Percentiles rank a stretch among this genome's conserved stretches.
Evolutionary conservation across 768 basidiomycete species (phyloP).

Genomic region (Chalciporus piperatus): DNA sequence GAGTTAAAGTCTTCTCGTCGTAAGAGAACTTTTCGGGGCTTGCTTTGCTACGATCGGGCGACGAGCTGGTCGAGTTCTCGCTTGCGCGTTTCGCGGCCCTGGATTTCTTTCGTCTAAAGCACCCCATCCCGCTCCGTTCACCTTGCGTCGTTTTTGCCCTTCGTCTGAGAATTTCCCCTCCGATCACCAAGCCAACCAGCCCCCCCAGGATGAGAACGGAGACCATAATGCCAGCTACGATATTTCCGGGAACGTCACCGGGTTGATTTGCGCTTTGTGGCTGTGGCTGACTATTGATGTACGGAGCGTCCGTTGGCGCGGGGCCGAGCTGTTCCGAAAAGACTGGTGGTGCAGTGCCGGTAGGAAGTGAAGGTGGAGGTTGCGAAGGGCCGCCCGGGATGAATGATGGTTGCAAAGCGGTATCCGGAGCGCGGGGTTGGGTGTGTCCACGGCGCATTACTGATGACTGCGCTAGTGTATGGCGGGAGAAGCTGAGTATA

Average conservation of each 20-base stretch:
- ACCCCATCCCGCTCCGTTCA: not conserved
- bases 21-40: slow-evolving; percentile 5
- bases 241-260: slow-evolving; percentile 17
- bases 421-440: slow-evolving; percentile 8
- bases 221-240: slow-evolving; percentile 21
- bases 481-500: slow-evolving; percentile 2
- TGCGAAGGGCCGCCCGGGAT: slow-evolving; percentile 1
- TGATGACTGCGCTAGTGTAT: slow-evolving; percentile 1
- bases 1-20: slow-evolving; percentile 13
- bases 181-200: slow-evolving; percentile 25
- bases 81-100: not conserved
- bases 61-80: not conserved
- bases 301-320: slow-evolving; percentile 4
- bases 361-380: not conserved
- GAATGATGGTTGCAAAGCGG: slow-evolving; percentile 7
- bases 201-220: slow-evolving; percentile 27
- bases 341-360: slow-evolving; percentile 2
- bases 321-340: slow-evolving; percentile 4
- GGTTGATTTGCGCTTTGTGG: slow-evolving; percentile 2
- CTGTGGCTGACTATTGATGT: not conserved
- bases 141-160: slow-evolving; percentile 6
- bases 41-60: not conserved
- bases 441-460: not conserved
- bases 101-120: slow-evolving; percentile 6
- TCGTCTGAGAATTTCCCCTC: slow-evolving; percentile 25